These are phyloP conservation scores for Ophiostoma pallidulum DNA, from an alignment of 2,329 filamentous ascomycete genomes.

Conservation along the genomic window DNA sequence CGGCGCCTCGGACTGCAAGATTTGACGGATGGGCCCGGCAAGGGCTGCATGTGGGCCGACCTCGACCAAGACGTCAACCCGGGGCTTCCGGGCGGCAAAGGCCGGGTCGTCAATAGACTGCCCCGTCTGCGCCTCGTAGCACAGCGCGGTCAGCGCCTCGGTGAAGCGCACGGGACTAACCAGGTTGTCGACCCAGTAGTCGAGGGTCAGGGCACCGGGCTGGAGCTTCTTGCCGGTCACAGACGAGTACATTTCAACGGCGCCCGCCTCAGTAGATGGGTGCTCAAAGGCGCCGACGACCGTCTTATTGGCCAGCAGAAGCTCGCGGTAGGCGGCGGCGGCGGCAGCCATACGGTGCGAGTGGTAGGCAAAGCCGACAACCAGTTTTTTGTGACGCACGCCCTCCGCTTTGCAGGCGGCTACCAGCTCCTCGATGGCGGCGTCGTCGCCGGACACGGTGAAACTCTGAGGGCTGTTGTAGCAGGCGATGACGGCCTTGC, in stretches of 20 bases:
- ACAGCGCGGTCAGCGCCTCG: constrained; percentile 18
- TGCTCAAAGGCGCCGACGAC: constrained; percentile 4
- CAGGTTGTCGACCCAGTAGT: constrained; percentile 23
- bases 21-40: constrained; percentile 20
- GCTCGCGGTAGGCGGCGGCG: constrained; percentile 17
- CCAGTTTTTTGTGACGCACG: constrained; percentile 21
- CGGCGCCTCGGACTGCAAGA: constrained; percentile 14
- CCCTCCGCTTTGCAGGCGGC: constrained; percentile 6
- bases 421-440: constrained; percentile 12
- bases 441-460: constrained; percentile 26
- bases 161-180: constrained; percentile 22
- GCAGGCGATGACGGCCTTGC: constrained; percentile 24
- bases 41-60: constrained; percentile 22
- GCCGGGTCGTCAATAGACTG: background rate
- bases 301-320: constrained; percentile 15
- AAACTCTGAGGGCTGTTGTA: constrained; percentile 28
- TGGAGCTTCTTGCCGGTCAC: constrained; percentile 15
- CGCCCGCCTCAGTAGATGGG: background rate
- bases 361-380: constrained; percentile 27
- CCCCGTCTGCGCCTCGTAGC: constrained; percentile 9
- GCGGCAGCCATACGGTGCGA: constrained; percentile 23
- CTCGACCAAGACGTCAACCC: constrained; percentile 19
- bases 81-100: background rate
- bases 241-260: constrained; percentile 19
- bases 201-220: constrained; percentile 14